Percentiles rank a stretch among this genome's conserved stretches.
phyloP scores from a whole-genome alignment of 2,329 filamentous ascomycete genomes.

The Pseudocercospora vitis region DNA sequence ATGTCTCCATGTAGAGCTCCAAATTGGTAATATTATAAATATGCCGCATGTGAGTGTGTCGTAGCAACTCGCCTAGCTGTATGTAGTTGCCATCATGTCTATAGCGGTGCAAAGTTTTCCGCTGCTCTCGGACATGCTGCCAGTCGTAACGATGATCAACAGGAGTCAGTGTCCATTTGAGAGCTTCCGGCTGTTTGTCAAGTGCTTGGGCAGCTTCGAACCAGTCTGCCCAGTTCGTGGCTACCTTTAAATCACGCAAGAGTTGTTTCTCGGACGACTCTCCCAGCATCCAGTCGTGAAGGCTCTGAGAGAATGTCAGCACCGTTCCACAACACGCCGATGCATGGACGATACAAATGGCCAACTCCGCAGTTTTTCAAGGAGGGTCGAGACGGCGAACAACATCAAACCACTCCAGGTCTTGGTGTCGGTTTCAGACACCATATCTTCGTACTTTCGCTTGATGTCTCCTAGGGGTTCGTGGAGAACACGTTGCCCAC shows the following conservation, averaged over 20 bases:
- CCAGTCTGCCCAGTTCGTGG: conserved; percentile 24
- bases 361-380: background rate
- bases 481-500: no score
- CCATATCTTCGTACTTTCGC: background rate
- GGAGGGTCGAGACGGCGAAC: background rate
- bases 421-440: background rate
- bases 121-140: conserved; percentile 24
- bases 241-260: conserved; percentile 19
- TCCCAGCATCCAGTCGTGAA: conserved; percentile 7
- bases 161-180: conserved; percentile 27
- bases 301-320: conserved; percentile 5
- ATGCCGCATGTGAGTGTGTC: conserved; percentile 76
- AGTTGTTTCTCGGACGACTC: conserved; percentile 13
- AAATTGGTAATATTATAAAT: conserved; percentile 84
- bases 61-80: conserved; percentile 52
- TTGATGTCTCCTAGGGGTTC: no score
- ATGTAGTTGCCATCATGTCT: conserved; percentile 38
- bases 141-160: conserved; percentile 26
- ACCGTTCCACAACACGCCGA: background rate
- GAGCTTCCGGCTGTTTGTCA: conserved; percentile 18
- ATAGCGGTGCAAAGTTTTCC: conserved; percentile 16
- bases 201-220: conserved; percentile 21
- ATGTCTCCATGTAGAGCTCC: conserved; percentile 78
- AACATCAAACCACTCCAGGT: background rate
- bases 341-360: background rate